Evolutionary conservation across 495 filamentous ascomycete species (phyloP).

Genomic region (Amorphotheca resinae): DNA sequence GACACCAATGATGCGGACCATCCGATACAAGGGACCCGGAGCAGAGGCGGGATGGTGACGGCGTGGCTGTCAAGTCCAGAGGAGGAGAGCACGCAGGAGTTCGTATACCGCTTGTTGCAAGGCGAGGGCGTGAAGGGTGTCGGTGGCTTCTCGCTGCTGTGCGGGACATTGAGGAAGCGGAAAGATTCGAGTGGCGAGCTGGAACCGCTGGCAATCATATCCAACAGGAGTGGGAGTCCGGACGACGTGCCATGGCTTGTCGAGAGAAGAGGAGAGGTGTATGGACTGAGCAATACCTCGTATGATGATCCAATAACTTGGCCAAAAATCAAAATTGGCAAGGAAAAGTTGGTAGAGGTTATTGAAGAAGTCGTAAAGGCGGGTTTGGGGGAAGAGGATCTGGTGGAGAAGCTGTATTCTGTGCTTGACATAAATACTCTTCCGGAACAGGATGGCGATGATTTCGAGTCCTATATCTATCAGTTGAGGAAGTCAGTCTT

Average conservation of each 20-base stretch:
- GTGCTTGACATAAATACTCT: constrained; percentile 63
- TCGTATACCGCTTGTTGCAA: constrained; percentile 57
- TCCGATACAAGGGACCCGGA: constrained; percentile 45
- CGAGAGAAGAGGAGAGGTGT: constrained; percentile 45
- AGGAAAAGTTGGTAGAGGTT: constrained; percentile 29
- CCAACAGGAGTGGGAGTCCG: constrained; percentile 61
- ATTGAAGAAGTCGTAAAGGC: constrained; percentile 31
- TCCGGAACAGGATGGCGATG: constrained; percentile 45
- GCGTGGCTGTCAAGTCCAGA: constrained; percentile 57
- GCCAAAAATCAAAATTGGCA: constrained; percentile 64
- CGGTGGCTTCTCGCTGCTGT: constrained; percentile 87
- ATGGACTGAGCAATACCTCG: constrained; percentile 77
- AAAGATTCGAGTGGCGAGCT: constrained; percentile 27
- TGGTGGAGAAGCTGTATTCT: constrained; percentile 59
- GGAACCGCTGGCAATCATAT: constrained; percentile 72
- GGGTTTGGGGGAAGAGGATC: constrained; percentile 41
- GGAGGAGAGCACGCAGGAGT: constrained; percentile 41
- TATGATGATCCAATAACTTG: constrained; percentile 56
- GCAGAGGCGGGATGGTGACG: constrained; percentile 75
- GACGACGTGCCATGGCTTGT: constrained; percentile 61
- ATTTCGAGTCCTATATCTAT: constrained; percentile 56
- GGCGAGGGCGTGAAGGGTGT: constrained; percentile 56
- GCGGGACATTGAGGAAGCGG: constrained; percentile 53
- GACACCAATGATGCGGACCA: constrained; percentile 37
- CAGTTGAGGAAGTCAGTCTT: constrained; percentile 72